phyloP scores from a whole-genome alignment of 805 yeast genomes.

The Pichia nakasei region DNA sequence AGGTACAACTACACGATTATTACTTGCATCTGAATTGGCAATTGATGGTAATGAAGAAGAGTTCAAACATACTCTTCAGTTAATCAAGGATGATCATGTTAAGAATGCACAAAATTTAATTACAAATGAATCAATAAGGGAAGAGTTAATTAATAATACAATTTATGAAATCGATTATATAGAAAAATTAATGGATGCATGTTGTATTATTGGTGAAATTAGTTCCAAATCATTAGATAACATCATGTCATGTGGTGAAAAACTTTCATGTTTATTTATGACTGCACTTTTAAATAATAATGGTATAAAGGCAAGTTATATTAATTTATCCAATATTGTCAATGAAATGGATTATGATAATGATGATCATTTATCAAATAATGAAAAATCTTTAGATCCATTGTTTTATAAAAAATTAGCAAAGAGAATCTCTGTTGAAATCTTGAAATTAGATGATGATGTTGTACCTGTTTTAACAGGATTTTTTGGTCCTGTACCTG shows the following conservation, averaged over 20 bases:
- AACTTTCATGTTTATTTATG: constrained; percentile 83
- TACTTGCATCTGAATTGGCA: constrained; percentile 77
- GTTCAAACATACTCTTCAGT: constrained; percentile 49
- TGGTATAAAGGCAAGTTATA: constrained; percentile 68
- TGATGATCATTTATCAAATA: constrained; percentile 21
- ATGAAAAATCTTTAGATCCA: constrained; percentile 41
- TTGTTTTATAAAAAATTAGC: constrained; percentile 52
- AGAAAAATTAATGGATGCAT: constrained; percentile 68
- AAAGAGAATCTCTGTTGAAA: constrained; percentile 40
- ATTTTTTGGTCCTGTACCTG: constrained; percentile 92
- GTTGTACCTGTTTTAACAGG: constrained; percentile 90
- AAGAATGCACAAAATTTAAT: constrained; percentile 57
- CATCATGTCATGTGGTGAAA: constrained; percentile 91
- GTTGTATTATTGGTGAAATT: constrained; percentile 86
- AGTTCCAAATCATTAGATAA: constrained; percentile 80
- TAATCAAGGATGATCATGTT: constrained; percentile 71
- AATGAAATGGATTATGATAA: constrained; percentile 28
- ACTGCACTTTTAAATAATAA: constrained; percentile 74
- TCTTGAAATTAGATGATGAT: constrained; percentile 30
- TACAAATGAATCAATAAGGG: constrained; percentile 34
- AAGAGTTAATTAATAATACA: constrained; percentile 50
- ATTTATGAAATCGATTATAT: constrained; percentile 59
- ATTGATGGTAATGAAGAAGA: constrained; percentile 44
- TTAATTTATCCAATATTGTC: constrained; percentile 70
- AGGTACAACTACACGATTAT: constrained; percentile 86